Evolutionary conservation across 768 basidiomycete genomes (phyloP), one percentile per base, ranked within the genome.

Genomic region (Multifurca ochricompacta): DNA sequence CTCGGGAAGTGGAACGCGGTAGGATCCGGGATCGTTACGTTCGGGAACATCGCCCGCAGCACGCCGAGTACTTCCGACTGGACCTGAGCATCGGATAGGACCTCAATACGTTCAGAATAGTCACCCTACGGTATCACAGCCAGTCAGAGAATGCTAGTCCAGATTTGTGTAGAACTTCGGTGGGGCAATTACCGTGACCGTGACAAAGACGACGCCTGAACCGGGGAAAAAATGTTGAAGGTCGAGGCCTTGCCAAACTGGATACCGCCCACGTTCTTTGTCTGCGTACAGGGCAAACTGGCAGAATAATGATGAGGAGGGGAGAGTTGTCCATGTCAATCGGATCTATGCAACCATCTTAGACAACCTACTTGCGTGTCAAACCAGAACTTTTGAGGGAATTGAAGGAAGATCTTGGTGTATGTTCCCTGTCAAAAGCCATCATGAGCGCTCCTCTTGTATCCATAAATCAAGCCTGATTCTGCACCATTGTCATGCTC

Each of bases 181-280:
- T n/a, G n/a, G n/a, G n/a, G n/a, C n/a, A n/a, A n/a, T 73, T 13
- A 77, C 75, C 5, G 75, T 80, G 2, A 72, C 75, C 53, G 77
- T 50, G 1, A 70, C 75, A 55, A 78, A 79, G 10, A 81, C 45
- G 47, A 85, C 71, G 14, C 79, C 75, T 2, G 79, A 82, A 1
- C 77, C 81, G 9, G 79, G 80, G 45, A 83, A 70, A 63, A 82
- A 85, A 34, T 71, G 69, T 0, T 67, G 54, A 46, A 78, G 71
- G 62, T 85, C 82, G 30, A 84, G 62, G 59, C 74, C 78, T 59
- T 83, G 82, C 83, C 83, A 84, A 9, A 83, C 73, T 0, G 81
- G 79, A 65, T 83, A 84, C 18, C 57, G 48, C 14, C 52, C 51
- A 27, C 57, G 57, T n/a, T 58, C 48, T 1, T 16, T 34, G 16